Percentiles rank a stretch among this genome's conserved stretches.
Conservation (phyloP, 495 filamentous ascomycete genomes). For the Lasiosphaeris hirsuta region DNA sequence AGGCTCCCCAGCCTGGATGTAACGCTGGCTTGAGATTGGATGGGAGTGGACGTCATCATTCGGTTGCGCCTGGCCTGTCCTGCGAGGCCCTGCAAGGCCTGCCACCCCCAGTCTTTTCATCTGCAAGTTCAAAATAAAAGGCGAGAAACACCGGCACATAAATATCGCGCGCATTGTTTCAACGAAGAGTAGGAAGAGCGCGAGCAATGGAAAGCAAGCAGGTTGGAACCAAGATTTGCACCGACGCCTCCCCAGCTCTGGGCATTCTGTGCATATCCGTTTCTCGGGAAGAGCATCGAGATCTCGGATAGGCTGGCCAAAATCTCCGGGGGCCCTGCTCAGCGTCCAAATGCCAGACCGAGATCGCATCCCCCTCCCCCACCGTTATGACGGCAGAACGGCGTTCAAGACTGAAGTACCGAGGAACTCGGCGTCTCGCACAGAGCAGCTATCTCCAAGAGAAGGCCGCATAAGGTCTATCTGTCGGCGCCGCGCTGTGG, state of each 20-base stretch:
- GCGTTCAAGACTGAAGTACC: no score
- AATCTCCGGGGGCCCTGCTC: not conserved
- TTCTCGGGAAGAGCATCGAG: not conserved
- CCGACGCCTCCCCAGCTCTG: not conserved
- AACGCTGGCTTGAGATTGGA: slow-evolving; percentile 1
- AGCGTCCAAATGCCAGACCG: not conserved
- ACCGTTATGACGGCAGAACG: not conserved
- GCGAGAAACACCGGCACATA: not conserved
- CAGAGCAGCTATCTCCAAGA: not conserved
- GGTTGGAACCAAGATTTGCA: not conserved
- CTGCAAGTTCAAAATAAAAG: not conserved
- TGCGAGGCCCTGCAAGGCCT: not conserved
- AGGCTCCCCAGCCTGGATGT: not conserved
- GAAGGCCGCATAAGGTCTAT: not conserved
- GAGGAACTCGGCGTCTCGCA: not conserved
- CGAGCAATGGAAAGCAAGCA: not conserved
- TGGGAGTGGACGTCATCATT: slow-evolving; percentile 14
- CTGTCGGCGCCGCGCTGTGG: not conserved
- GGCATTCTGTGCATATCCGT: not conserved
- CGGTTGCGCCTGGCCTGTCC: not conserved
- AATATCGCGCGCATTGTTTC: not conserved
- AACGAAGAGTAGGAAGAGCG: not conserved
- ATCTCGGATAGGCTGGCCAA: not conserved
- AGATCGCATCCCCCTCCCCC: not conserved
- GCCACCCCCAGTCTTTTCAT: no score